Conservation (phyloP, 148 eudicot species). For the Amaranthus hypochondriacus region DNA sequence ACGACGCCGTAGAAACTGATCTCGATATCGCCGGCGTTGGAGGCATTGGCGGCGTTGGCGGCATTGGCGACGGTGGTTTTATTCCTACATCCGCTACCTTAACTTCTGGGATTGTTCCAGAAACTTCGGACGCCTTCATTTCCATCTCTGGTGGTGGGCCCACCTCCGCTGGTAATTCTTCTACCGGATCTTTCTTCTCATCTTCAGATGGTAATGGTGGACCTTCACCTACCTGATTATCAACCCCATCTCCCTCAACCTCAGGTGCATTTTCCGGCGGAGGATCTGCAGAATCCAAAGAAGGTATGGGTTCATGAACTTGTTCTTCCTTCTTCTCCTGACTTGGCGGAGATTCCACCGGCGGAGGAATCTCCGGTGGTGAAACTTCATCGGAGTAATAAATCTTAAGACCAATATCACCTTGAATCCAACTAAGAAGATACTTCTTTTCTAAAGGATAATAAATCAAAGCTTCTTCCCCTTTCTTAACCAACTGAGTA, state of each 20-base stretch:
- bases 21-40: slow-evolving; percentile 42
- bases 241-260: slow-evolving; percentile 6
- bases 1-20: slow-evolving; percentile 49
- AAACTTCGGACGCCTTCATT: slow-evolving; percentile 36
- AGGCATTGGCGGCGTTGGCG: slow-evolving; percentile 45
- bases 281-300: slow-evolving; percentile 11
- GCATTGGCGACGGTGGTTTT: slow-evolving; percentile 40
- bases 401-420: slow-evolving; percentile 79
- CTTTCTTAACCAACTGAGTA: slow-evolving; percentile 60
- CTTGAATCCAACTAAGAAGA: slow-evolving; percentile 63
- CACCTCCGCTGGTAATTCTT: slow-evolving; percentile 8
- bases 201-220: neutral
- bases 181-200: neutral
- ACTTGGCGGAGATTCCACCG: slow-evolving; percentile 1
- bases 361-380: neutral
- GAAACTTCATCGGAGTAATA: slow-evolving; percentile 53
- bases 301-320: too few relatives aligned
- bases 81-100: slow-evolving; percentile 32
- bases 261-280: slow-evolving; percentile 17
- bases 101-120: slow-evolving; percentile 42
- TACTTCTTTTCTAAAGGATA: slow-evolving; percentile 65
- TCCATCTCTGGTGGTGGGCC: slow-evolving; percentile 26
- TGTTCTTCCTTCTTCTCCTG: slow-evolving; percentile 3
- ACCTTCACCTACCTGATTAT: neutral
- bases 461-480: slow-evolving; percentile 87